Evolutionary conservation across 352 stramenopile species (phyloP), one percentile per base, ranked within the genome.

Genomic region (Globisporangium megalacanthum): DNA sequence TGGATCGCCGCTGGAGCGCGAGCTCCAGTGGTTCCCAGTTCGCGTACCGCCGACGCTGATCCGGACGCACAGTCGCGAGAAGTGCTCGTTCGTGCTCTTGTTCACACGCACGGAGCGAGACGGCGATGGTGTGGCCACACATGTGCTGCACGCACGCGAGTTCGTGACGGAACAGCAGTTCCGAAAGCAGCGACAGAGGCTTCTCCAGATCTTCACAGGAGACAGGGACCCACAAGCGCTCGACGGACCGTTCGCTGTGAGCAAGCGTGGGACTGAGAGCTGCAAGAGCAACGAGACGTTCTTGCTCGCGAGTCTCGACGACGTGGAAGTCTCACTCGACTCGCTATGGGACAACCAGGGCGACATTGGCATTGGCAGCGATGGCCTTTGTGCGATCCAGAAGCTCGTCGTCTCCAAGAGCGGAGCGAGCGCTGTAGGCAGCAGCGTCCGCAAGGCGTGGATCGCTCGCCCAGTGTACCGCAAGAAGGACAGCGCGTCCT

Each of bases 401-500:
- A 66, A 67, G 54, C 86, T 79, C 45, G 66, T 88, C 25, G 45
- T 54, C 1, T 77, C 66, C 62, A 79, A 79, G 35, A 13, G 35
- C 48, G 73, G 72, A 65, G 39, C 49, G 48, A 44, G 25, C 15
- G 56, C 15, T 47, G 50, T 22, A 14, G 46, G 15, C 8, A 17
- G 19, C 44, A 39, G 47, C 17, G n/a, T 0, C 44, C 47, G 64
- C 15, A 75, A 67, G 50, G 76, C 76, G 14, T 89, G 79, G 79
- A 79, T 89, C 44, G 63, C 69, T 20, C 70, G 79, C 9, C 69
- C 70, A 49, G 74, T 63, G 31, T 86, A 68, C 49, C 75, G 75
- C 22, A 87, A 87, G 58, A 77, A 68, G 39, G 72, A 86, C 31
- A 72, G 69, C 11, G 56, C 72, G 35, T 73, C 79, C 5, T 73